Evolutionary conservation across 805 yeast species (phyloP), one percentile per base, ranked within the genome.

Genomic region (Ogataea thermomethanolica): DNA sequence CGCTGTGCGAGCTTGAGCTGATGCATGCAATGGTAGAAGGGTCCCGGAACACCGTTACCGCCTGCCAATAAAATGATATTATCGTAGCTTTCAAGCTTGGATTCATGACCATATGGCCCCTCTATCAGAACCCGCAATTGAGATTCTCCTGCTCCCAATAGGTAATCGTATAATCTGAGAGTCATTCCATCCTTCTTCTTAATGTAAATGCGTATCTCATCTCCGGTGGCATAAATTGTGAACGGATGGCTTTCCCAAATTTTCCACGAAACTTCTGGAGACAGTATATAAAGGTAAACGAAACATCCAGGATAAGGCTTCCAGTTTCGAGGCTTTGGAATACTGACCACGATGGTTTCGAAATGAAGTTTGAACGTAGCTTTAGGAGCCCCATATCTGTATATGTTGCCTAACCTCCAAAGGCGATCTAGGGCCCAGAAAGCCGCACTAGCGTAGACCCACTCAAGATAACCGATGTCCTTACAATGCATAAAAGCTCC

Each of bases 191-290:
- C 66, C 45, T 78, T 72, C 3, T 66, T 68, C 52, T 72, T 74
- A 36, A 74, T 56, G 49, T 66, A 64, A 28, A 79, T 66, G 32
- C 67, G 67, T 35, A 71, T 44, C 11, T 47, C 42, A 5, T 41
- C 31, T 1, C 37, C 50, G 25, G 42, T 39, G 4, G 46, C 26
- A 29, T 67, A 25, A 56, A 60, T 44, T 58, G 84, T 76, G 54
- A 80, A 79, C 1, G 86, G 86, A 53, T 80, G 85, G 1, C 81
- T 76, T 47, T 79, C 83, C 77, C 81, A 75, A 44, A 78, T 65
- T 37, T 71, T 62, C 42, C 61, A 49, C 28, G 69, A 66, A 15
- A 50, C 44, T 2, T 25, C 21, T 1, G 39, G 30, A 26, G 55
- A 59, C 7, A 75, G 51, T 42, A 74, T 63, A 50, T 78, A 76